A percentile compares a stretch with the other conserved stretches of the same genome.
Evolutionary conservation across 305 asterid species (phyloP).

Genomic region (Fraxinus baroniana): DNA sequence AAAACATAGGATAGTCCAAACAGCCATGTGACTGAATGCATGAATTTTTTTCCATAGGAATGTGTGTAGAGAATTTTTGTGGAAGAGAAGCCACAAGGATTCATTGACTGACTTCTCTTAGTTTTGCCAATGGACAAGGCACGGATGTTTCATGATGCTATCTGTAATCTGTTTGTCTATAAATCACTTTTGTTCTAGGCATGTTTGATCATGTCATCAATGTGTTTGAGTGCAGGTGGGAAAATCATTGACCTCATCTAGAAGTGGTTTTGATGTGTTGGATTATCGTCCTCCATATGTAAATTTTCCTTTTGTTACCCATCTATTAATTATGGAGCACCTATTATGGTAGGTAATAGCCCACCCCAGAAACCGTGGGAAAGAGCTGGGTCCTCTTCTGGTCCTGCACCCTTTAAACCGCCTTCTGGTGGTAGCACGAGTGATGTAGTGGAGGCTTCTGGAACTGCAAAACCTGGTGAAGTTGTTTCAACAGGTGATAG

Average conservation of each 20-base stretch:
- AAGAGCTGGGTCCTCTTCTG: conserved; percentile 78
- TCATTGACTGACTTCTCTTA: not conserved
- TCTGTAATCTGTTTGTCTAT: not conserved
- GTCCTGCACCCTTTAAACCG: conserved; percentile 87
- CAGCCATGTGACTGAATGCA: not conserved
- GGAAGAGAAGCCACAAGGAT: not conserved
- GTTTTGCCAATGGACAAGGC: not conserved
- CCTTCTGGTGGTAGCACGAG: conserved; percentile 87
- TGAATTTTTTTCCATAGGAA: not conserved
- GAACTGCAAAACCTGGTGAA: conserved; percentile 93
- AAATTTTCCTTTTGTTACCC: not conserved
- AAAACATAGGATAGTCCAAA: not conserved
- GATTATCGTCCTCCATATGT: not conserved
- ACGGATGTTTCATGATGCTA: not conserved
- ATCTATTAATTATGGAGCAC: conserved; percentile 15
- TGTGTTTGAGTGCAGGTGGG: not conserved
- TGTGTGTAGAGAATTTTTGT: not conserved
- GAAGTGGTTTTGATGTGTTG: not conserved
- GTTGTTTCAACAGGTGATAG: conserved; percentile 59
- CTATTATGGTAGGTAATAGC: conserved; percentile 42
- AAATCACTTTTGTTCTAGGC: not conserved
- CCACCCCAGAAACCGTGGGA: conserved; percentile 98
- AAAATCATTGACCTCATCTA: not conserved
- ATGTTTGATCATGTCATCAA: not conserved
- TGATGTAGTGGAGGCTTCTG: conserved; percentile 90